Conservation (phyloP, 148 eudicot genomes). For the Suaeda aralocaspica region DNA sequence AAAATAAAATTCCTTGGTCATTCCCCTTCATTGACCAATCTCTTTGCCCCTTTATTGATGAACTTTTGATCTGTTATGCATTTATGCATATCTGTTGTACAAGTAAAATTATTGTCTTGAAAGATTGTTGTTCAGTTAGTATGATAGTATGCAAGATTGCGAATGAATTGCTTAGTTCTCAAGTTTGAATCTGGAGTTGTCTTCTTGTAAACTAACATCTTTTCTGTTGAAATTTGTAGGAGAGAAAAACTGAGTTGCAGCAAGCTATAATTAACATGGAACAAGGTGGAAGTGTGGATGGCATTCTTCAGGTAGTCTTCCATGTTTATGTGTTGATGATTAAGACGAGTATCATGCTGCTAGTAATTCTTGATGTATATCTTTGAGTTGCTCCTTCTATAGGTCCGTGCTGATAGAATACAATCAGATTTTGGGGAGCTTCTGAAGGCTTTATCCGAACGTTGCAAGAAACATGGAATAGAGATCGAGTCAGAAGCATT, state of each 20-base stretch:
- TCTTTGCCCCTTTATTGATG: too few relatives aligned
- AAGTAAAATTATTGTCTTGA: not conserved
- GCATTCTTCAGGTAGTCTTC: conserved; percentile 86
- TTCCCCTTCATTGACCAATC: too few relatives aligned
- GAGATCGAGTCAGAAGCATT: conserved; percentile 70
- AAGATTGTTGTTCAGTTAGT: not conserved
- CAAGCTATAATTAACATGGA: conserved; percentile 89
- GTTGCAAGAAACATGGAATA: conserved; percentile 75
- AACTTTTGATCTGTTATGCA: not conserved
- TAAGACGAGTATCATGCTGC: not conserved
- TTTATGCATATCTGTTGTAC: not conserved
- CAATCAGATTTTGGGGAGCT: conserved; percentile 94
- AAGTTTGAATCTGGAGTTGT: not conserved
- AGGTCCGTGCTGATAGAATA: conserved; percentile 97
- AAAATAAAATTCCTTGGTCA: too few relatives aligned
- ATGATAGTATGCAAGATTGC: not conserved
- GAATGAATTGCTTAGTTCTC: not conserved
- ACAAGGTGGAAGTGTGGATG: conserved; percentile 99
- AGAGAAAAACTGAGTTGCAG: conserved; percentile 74
- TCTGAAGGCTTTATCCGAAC: conserved; percentile 74
- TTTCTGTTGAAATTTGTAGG: conserved; percentile 37
- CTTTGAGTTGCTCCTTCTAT: conserved; percentile 10
- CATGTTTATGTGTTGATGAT: conserved; percentile 9
- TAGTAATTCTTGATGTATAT: conserved; percentile 3
- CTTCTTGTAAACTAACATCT: not conserved